Percentiles rank a stretch among this genome's conserved stretches.
Evolutionary conservation across 306 rosid species (phyloP).

Genomic region (Dalbergia cultrata): DNA sequence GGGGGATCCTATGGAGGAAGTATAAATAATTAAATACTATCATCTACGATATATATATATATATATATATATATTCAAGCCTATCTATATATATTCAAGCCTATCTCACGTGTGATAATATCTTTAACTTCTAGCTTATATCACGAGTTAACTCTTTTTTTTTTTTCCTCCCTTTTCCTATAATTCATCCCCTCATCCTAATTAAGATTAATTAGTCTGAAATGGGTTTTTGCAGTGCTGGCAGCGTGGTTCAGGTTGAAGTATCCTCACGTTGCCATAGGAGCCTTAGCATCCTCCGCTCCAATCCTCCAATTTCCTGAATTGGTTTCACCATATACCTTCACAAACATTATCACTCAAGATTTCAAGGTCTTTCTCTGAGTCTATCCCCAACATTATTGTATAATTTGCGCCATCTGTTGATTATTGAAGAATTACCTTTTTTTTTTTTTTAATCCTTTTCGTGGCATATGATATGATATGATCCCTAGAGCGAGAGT

Average conservation of each 20-base stretch:
- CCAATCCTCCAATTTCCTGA: conserved; percentile 78
- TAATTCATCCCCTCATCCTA: background rate
- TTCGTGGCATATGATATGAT: no score
- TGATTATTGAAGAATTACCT: no score
- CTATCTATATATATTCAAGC: no score
- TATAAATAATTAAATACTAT: conserved; percentile 9
- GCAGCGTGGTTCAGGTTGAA: conserved; percentile 91
- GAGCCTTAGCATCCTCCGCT: conserved; percentile 90
- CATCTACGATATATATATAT: no score
- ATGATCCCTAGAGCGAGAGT: conserved; percentile 67
- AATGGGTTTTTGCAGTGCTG: conserved; percentile 62
- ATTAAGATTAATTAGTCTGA: background rate
- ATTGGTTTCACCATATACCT: conserved; percentile 69
- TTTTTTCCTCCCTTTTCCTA: no score
- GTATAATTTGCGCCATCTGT: no score
- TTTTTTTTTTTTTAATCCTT: no score
- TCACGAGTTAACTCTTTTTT: no score
- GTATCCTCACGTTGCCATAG: conserved; percentile 82
- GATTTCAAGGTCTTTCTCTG: conserved; percentile 70
- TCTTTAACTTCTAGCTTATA: no score
- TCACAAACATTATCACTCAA: conserved; percentile 60
- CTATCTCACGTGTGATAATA: no score
- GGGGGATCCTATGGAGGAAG: conserved; percentile 99
- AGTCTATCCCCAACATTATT: no score
- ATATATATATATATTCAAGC: no score